Percentiles rank a stretch among this genome's conserved stretches.
These are phyloP conservation scores for Colletotrichum lindemuthianum DNA, from an alignment of 2,329 filamentous ascomycete species.

Conservation along the genomic window DNA sequence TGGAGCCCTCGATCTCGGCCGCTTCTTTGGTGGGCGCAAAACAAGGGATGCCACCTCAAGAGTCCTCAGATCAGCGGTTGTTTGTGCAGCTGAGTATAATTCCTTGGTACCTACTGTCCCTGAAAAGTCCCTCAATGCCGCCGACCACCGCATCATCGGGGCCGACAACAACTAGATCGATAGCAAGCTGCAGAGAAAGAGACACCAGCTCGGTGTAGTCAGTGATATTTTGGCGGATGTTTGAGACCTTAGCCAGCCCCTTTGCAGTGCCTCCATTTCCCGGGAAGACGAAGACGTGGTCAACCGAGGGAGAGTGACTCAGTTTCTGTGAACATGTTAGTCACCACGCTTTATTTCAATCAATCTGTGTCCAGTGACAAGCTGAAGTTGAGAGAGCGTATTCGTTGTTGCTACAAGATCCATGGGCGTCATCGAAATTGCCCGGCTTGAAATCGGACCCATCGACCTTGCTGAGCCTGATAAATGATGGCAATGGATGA, in stretches of 20 bases:
- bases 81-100: background rate
- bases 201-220: conserved; percentile 82
- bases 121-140: conserved; percentile 87
- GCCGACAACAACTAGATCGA: conserved; percentile 89
- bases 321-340: conserved; percentile 64
- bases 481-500: too few species aligned
- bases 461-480: too few species aligned
- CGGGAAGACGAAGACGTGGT: conserved; percentile 75
- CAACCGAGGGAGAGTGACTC: conserved; percentile 80
- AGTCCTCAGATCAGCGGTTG: background rate
- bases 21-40: conserved; percentile 90
- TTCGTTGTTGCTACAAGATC: too few species aligned
- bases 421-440: too few species aligned
- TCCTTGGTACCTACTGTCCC: conserved; percentile 43
- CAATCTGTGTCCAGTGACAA: too few species aligned
- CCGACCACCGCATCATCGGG: conserved; percentile 95
- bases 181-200: conserved; percentile 75
- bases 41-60: conserved; percentile 73
- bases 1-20: conserved; percentile 93
- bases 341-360: too few species aligned
- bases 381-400: too few species aligned
- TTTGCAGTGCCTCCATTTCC: conserved; percentile 89
- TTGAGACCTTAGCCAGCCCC: conserved; percentile 71
- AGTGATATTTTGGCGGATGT: conserved; percentile 73
- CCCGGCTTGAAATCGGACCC: too few species aligned